phyloP scores from a whole-genome alignment of 2,329 filamentous ascomycete genomes.

The Cyphellophora attinorum region DNA sequence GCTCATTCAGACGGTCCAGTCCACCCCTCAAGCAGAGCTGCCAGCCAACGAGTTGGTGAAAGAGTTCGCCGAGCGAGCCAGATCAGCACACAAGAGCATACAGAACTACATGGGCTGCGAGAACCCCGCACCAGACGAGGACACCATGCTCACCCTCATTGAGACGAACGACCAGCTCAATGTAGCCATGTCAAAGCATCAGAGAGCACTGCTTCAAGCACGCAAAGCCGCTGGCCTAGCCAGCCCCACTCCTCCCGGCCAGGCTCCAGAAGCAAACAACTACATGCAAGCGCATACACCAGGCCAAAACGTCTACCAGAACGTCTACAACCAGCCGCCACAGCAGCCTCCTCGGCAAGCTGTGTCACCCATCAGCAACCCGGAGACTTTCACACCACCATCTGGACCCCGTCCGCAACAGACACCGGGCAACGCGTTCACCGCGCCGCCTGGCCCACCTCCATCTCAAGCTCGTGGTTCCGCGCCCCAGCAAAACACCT shows the following conservation, averaged over 20 bases:
- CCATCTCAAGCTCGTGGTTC: neutral
- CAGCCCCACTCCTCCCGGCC: conserved; percentile 7
- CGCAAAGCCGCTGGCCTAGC: conserved; percentile 27
- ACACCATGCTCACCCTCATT: conserved; percentile 87
- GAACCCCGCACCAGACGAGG: conserved; percentile 75
- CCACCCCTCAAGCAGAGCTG: conserved; percentile 67
- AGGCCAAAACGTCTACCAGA: conserved; percentile 12
- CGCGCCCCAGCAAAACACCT: neutral
- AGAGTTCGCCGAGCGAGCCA: conserved; percentile 84
- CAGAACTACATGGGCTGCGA: conserved; percentile 76
- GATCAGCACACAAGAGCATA: conserved; percentile 68
- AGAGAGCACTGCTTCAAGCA: conserved; percentile 61
- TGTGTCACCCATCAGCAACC: neutral
- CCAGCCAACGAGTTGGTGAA: conserved; percentile 77
- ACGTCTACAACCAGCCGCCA: neutral
- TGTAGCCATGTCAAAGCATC: conserved; percentile 71
- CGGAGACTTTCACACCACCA: neutral
- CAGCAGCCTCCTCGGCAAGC: neutral
- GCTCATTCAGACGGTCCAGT: conserved; percentile 82
- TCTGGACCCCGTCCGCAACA: neutral
- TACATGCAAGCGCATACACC: conserved; percentile 7
- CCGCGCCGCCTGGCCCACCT: neutral
- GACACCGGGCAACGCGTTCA: neutral
- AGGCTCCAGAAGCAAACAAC: conserved; percentile 3
- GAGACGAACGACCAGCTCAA: conserved; percentile 90